phyloP scores from a whole-genome alignment of 441 rosid genomes.

The Viola pubescens region DNA sequence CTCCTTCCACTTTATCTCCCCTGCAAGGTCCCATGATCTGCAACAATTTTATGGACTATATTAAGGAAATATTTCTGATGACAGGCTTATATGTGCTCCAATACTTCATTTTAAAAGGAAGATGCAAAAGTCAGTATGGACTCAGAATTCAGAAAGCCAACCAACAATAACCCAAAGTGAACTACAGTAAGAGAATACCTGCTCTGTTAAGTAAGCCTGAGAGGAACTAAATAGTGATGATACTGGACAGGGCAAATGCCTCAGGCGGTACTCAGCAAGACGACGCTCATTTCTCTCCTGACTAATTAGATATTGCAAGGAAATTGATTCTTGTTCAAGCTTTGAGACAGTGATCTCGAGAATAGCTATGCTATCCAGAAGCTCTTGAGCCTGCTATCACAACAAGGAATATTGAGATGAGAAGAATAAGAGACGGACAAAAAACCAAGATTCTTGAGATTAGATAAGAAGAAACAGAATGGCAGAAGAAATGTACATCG shows the following conservation, averaged over 20 bases:
- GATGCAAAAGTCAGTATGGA: neutral
- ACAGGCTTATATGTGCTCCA: neutral
- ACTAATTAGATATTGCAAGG: constrained; percentile 63
- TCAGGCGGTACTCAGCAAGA: constrained; percentile 51
- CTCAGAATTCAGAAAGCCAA: neutral
- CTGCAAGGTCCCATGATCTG: constrained; percentile 31
- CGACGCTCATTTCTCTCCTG: constrained; percentile 83
- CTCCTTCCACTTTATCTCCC: constrained; percentile 24
- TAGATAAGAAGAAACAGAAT: neutral
- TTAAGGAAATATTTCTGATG: neutral
- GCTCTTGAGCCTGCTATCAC: constrained; percentile 60
- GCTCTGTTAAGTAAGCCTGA: constrained; percentile 28
- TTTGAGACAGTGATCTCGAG: constrained; percentile 66
- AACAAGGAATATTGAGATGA: constrained; percentile 13
- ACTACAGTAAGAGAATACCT: constrained; percentile 24
- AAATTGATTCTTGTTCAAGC: constrained; percentile 69
- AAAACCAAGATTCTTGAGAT: constrained; percentile 5
- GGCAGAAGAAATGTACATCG: neutral
- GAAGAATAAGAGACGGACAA: constrained; percentile 10
- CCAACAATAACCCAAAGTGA: neutral
- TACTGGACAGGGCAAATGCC: constrained; percentile 34
- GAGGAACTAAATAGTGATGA: constrained; percentile 26
- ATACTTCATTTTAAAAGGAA: neutral
- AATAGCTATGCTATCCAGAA: constrained; percentile 64
- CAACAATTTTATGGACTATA: constrained; percentile 17